phyloP scores from a whole-genome alignment of 768 basidiomycete genomes.

The Naematelia aurantialba region DNA sequence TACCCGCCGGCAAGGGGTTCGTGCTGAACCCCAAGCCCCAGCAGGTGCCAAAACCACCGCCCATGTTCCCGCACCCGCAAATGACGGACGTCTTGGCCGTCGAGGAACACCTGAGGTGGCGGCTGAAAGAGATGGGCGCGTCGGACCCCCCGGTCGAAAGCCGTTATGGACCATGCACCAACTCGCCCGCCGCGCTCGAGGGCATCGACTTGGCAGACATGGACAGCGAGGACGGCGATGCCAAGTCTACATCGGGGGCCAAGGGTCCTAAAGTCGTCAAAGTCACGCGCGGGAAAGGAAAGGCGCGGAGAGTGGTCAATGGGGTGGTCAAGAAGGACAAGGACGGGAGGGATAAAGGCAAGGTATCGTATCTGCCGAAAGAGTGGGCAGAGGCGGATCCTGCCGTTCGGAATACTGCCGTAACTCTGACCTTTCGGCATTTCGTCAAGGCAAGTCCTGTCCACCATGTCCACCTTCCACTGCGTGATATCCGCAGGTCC shows the following conservation, averaged over 20 bases:
- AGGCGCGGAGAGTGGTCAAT: conserved; percentile 32
- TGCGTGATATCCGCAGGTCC: too few species aligned
- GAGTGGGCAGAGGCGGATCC: conserved; percentile 44
- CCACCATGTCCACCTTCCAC: not conserved
- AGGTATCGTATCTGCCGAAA: conserved; percentile 40
- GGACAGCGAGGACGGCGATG: conserved; percentile 17
- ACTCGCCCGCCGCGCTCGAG: conserved; percentile 32
- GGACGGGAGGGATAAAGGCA: conserved; percentile 16
- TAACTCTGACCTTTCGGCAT: conserved; percentile 48
- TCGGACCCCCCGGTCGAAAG: conserved; percentile 43
- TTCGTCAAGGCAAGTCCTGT: conserved; percentile 49
- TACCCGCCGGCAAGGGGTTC: conserved; percentile 38
- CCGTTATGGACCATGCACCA: conserved; percentile 41
- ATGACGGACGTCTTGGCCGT: conserved; percentile 50
- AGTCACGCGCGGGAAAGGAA: conserved; percentile 33
- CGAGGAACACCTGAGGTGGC: conserved; percentile 49
- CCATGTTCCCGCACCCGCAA: conserved; percentile 48
- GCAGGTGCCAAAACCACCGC: conserved; percentile 16
- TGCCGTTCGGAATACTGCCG: conserved; percentile 44
- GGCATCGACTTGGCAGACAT: conserved; percentile 29
- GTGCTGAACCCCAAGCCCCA: conserved; percentile 23
- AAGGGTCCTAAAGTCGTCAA: conserved; percentile 23
- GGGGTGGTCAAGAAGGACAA: conserved; percentile 23
- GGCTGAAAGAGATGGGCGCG: conserved; percentile 50
- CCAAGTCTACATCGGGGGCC: not conserved